These are phyloP conservation scores for Pseudogymnoascus sp. DNA, from an alignment of 2,329 filamentous ascomycete species.

Conservation along the genomic window DNA sequence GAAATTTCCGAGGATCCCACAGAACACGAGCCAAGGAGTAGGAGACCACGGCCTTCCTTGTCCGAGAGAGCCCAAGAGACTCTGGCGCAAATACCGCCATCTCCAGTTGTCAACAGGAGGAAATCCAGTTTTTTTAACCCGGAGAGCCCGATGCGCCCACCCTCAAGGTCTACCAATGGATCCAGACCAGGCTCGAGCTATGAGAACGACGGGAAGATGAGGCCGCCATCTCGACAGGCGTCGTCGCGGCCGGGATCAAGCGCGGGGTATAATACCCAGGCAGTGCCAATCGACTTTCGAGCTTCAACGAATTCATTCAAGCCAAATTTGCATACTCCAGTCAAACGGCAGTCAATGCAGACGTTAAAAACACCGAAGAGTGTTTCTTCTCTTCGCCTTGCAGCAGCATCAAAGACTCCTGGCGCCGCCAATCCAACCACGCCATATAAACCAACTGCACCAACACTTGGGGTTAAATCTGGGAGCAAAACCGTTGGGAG, in stretches of 20 bases:
- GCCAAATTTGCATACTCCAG: conserved; percentile 32
- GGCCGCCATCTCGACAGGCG: conserved; percentile 41
- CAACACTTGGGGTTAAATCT: conserved; percentile 25
- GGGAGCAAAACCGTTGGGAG: conserved; percentile 43
- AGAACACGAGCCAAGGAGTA: not conserved
- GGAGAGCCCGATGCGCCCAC: conserved; percentile 52
- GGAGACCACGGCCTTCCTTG: conserved; percentile 43
- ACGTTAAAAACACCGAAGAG: conserved; percentile 30
- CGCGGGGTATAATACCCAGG: conserved; percentile 38
- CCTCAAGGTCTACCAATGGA: conserved; percentile 18
- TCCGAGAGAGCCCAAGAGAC: conserved; percentile 84
- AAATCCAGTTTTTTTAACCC: conserved; percentile 66
- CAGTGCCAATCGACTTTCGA: conserved; percentile 35
- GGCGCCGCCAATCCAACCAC: not conserved
- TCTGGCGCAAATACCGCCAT: conserved; percentile 68
- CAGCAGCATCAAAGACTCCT: conserved; percentile 25
- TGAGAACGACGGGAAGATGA: conserved; percentile 53
- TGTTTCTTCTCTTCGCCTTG: conserved; percentile 19
- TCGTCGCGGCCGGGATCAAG: conserved; percentile 50
- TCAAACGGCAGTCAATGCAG: conserved; percentile 27
- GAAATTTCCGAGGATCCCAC: not conserved
- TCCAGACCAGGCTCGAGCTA: conserved; percentile 44
- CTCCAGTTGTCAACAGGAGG: conserved; percentile 61
- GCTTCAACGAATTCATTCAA: conserved; percentile 39
- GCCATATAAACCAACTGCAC: not conserved